Conservation (phyloP, 2,329 filamentous ascomycete genomes). For the Xylariaceae sp. region DNA sequence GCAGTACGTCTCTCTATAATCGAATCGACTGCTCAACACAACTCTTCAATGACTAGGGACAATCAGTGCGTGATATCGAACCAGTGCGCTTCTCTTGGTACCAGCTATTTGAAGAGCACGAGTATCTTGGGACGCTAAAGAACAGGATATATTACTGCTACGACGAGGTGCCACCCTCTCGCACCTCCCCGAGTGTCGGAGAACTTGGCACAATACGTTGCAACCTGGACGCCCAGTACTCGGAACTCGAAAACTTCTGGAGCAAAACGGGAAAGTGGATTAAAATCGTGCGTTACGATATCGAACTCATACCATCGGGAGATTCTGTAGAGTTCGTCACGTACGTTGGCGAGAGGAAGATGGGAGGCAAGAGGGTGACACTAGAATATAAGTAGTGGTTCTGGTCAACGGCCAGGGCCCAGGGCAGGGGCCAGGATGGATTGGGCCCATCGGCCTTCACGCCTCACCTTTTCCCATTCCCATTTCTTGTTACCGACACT, state of each 20-base stretch:
- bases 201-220: not conserved
- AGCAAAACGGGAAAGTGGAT: not conserved
- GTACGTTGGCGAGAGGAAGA: not conserved
- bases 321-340: constrained; percentile 1
- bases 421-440: no score
- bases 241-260: not conserved
- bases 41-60: not conserved
- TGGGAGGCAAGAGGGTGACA: not conserved
- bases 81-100: not conserved
- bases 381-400: no score
- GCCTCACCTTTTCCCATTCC: no score
- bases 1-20: not conserved
- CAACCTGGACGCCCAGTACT: not conserved
- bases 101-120: not conserved
- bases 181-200: not conserved
- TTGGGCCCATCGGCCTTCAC: no score
- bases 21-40: not conserved
- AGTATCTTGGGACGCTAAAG: not conserved
- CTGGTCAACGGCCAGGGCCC: no score
- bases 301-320: constrained; percentile 4
- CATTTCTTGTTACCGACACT: no score
- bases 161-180: not conserved
- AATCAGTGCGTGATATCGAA: not conserved
- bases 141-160: not conserved
- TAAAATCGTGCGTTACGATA: not conserved